These are phyloP conservation scores for Penicillium sp. DNA, from an alignment of 2,329 filamentous ascomycete species.

Conservation along the genomic window DNA sequence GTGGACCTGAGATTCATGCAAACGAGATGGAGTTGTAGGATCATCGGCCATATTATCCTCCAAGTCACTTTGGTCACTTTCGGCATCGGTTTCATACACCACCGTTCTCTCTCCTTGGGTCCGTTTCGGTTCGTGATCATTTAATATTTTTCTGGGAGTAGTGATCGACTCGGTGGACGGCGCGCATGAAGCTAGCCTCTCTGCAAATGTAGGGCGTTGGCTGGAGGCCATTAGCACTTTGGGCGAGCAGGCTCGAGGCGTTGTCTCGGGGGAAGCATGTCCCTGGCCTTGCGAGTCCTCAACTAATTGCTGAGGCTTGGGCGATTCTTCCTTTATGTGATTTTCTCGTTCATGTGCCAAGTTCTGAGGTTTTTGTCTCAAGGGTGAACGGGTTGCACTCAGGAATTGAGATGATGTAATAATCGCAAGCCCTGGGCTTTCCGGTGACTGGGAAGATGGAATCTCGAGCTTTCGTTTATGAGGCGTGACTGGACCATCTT, in stretches of 20 bases:
- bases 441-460: constrained; percentile 45
- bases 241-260: not conserved
- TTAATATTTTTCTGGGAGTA: not conserved
- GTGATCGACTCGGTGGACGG: not conserved
- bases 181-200: not conserved
- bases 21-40: constrained; percentile 9
- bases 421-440: constrained; percentile 40
- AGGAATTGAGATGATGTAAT: constrained; percentile 38
- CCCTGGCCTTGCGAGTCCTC: constrained; percentile 7
- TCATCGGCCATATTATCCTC: constrained; percentile 21
- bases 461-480: constrained; percentile 36
- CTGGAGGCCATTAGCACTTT: not conserved
- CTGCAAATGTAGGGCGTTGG: not conserved
- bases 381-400: constrained; percentile 27
- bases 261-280: not conserved
- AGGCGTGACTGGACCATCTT: constrained; percentile 31
- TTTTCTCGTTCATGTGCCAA: not conserved
- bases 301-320: not conserved
- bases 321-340: constrained; percentile 24
- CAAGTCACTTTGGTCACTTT: constrained; percentile 35
- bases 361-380: constrained; percentile 14
- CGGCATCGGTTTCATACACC: constrained; percentile 45
- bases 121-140: not conserved
- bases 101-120: constrained; percentile 30
- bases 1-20: not conserved